Conservation (phyloP, 129 eudicot species). For the Calendula officinalis region DNA sequence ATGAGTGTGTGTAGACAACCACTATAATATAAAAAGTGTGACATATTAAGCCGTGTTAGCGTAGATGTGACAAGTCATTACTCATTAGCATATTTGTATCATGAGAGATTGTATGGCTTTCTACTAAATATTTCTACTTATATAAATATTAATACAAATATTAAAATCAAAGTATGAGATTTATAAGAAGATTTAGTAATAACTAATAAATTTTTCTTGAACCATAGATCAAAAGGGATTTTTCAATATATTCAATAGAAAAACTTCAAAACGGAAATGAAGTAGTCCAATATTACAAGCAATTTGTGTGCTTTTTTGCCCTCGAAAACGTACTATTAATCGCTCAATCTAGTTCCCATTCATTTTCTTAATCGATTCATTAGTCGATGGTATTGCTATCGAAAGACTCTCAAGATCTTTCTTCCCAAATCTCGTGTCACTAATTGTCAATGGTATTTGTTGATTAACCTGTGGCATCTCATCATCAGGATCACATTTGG, state of each 20-base stretch:
- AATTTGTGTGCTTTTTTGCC: slow-evolving; percentile 7
- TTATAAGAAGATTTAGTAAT: too few species aligned
- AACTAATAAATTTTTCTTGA: too few species aligned
- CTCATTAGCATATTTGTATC: not conserved
- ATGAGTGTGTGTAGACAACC: slow-evolving; percentile 30
- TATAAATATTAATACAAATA: too few species aligned
- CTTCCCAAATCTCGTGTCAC: slow-evolving; percentile 10
- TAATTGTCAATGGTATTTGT: slow-evolving; percentile 30
- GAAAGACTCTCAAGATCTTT: slow-evolving; percentile 17
- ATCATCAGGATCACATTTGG: slow-evolving; percentile 23
- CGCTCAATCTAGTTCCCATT: slow-evolving; percentile 3
- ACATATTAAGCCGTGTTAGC: slow-evolving; percentile 20
- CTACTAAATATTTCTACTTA: not conserved
- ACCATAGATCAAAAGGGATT: slow-evolving; percentile 13
- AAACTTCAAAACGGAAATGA: slow-evolving; percentile 22
- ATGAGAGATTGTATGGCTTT: too few species aligned
- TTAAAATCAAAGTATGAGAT: too few species aligned
- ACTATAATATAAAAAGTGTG: slow-evolving; percentile 22
- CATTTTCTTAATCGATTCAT: slow-evolving; percentile 14
- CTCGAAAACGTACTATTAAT: slow-evolving; percentile 1
- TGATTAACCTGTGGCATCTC: slow-evolving; percentile 29
- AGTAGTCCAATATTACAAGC: slow-evolving; percentile 5
- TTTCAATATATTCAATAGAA: slow-evolving; percentile 27
- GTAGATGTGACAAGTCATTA: slow-evolving; percentile 26
- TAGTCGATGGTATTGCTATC: slow-evolving; percentile 29